Evolutionary conservation across 2,329 filamentous ascomycete genomes (phyloP), one percentile per base, ranked within the genome.

Genomic region (Diaporthe sp.): DNA sequence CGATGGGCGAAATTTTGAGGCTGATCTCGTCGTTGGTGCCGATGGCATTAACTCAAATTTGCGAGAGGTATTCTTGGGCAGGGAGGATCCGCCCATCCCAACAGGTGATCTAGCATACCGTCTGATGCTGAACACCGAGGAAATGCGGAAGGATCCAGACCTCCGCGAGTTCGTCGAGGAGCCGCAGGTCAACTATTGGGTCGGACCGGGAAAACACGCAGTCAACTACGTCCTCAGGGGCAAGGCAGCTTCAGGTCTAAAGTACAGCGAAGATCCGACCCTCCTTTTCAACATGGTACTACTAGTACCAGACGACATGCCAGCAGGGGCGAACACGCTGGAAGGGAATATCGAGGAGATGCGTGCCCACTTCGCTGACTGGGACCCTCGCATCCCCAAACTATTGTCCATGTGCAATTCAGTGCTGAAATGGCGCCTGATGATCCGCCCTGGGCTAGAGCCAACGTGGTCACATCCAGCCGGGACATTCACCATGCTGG

Each of bases 381-480:
- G 90, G 90, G 90, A 92, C 77, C 88, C 89, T 0, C 82, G 83
- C 1, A 88, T 90, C 47, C 82, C 86, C 25, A 92, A 92, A 78
- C 83, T 92, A 6, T 83, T 92, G 0, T 82, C 83, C 0, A 85
- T 92, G 25, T 92, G 90, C 78, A 83, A 90, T 57, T 88, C 87
- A 0, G 89, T 92, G 0, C 85, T 84, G 7, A 93, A 92, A 80
- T 93, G 90, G 90, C 84, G 89, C 2, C 81, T 92, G 0, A 90
- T 88, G 80, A 91, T 90, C 74, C 85, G 90, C 1, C 86, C 86
- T 1, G 86, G 87, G 7, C 84, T 91, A 50, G 81, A 83, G n/a
- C 81, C 81, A 8, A 79, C 80, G 1, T 93, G 91, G 91, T 89
- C 85, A 0, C 87, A 92, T 76, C 81, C 86, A 0, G 88, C 85